Evolutionary conservation across 106 monocot species (phyloP).

Genomic region (Gastrodia elata): DNA sequence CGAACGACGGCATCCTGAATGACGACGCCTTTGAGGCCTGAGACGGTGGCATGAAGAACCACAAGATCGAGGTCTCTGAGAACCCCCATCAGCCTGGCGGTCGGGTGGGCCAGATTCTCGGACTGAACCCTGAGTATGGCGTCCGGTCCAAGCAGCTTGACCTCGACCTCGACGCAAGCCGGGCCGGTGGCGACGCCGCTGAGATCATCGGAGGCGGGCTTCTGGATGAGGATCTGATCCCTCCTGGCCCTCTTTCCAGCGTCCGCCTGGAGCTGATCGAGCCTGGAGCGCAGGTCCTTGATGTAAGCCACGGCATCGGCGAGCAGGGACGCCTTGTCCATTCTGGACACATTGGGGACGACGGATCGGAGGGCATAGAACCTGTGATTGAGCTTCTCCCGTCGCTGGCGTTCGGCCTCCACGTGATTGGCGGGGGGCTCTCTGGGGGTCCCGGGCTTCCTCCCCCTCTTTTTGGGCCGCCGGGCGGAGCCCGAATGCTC

Average conservation of each 20-base stretch:
- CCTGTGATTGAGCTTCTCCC: constrained; percentile 74
- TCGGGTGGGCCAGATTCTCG: constrained; percentile 19
- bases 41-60: constrained; percentile 36
- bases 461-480: constrained; percentile 22
- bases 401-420: constrained; percentile 70
- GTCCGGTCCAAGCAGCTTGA: constrained; percentile 23
- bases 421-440: constrained; percentile 50
- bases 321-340: constrained; percentile 84
- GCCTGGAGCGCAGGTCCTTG: constrained; percentile 38
- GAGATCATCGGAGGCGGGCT: not conserved
- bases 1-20: constrained; percentile 16
- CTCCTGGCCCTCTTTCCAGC: constrained; percentile 5
- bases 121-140: constrained; percentile 26
- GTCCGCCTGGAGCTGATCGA: constrained; percentile 42
- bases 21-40: constrained; percentile 11
- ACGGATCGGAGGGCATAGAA: constrained; percentile 74
- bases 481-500: constrained; percentile 19
- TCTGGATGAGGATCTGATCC: not conserved
- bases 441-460: constrained; percentile 20
- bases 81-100: constrained; percentile 34
- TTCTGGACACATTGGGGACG: constrained; percentile 70
- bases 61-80: constrained; percentile 25
- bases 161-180: constrained; percentile 21
- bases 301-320: constrained; percentile 70
- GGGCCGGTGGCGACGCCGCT: not conserved